Percentiles rank a stretch among this genome's conserved stretches.
These are phyloP conservation scores for Begonia loranthoides DNA, from an alignment of 306 rosid species.

Conservation along the genomic window DNA sequence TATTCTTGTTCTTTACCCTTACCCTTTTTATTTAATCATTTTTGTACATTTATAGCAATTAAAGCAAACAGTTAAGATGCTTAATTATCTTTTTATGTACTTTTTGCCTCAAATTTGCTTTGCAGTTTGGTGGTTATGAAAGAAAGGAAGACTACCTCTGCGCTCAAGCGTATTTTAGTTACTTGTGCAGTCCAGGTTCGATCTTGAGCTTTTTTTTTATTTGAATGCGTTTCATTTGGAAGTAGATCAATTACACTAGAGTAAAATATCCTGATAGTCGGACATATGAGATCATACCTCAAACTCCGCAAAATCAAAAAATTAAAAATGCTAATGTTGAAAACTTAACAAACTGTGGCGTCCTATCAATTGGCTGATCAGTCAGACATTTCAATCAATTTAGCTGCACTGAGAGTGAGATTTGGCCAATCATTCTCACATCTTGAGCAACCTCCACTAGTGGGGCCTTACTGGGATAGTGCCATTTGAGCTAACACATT, in stretches of 20 bases:
- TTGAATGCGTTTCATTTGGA: neutral
- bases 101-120: neutral
- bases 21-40: no score
- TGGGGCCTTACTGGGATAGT: no score
- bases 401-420: no score
- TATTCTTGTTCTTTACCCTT: no score
- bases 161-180: slow-evolving; percentile 58
- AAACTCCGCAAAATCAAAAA: no score
- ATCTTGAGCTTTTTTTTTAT: slow-evolving; percentile 2
- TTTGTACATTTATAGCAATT: no score
- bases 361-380: neutral
- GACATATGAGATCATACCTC: neutral
- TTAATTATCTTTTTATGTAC: neutral
- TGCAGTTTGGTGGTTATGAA: slow-evolving; percentile 46
- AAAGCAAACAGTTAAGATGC: no score
- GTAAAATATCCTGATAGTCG: slow-evolving; percentile 1
- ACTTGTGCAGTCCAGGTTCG: slow-evolving; percentile 80
- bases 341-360: neutral
- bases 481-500: no score
- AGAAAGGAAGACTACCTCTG: slow-evolving; percentile 54
- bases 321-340: no score
- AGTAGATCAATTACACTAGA: neutral
- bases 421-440: no score
- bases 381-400: neutral
- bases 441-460: no score